Evolutionary conservation across 495 filamentous ascomycete species (phyloP).

Genomic region (Penicillium taxi): DNA sequence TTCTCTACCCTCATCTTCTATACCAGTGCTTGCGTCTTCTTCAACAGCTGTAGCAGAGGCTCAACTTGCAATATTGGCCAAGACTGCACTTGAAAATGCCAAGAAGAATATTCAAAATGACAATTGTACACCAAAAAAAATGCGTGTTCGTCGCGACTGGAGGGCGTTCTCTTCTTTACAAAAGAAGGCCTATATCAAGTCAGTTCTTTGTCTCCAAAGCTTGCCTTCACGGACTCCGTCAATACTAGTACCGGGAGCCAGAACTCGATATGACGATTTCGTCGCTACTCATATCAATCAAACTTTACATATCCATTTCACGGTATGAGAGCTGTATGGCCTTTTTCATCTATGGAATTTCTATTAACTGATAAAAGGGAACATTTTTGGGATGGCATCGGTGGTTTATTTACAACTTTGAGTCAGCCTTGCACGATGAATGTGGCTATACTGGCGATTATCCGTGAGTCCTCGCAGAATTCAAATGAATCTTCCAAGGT

Average conservation of each 20-base stretch:
- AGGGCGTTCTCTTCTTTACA: neutral
- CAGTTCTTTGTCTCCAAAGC: neutral
- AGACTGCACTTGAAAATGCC: too few species aligned
- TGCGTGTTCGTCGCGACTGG: neutral
- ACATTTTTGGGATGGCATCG: neutral
- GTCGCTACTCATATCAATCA: slow-evolving; percentile 2
- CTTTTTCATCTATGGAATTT: neutral
- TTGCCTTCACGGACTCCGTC: neutral
- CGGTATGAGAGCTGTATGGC: neutral
- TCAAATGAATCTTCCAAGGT: too few species aligned
- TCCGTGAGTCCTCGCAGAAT: neutral
- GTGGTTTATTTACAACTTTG: neutral
- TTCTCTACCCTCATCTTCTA: too few species aligned
- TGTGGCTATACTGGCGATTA: neutral
- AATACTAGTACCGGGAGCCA: neutral
- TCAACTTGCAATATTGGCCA: too few species aligned
- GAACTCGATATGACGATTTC: slow-evolving; percentile 1
- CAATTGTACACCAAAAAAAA: neutral
- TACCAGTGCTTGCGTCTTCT: too few species aligned
- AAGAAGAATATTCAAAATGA: too few species aligned
- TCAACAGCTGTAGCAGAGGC: too few species aligned
- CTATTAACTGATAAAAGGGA: neutral
- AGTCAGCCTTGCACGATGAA: neutral
- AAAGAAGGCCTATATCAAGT: slow-evolving; percentile 1
- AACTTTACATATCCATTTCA: neutral